Evolutionary conservation across 1,139 yeast species (phyloP).

Genomic region (Sugiyamaella sp.): DNA sequence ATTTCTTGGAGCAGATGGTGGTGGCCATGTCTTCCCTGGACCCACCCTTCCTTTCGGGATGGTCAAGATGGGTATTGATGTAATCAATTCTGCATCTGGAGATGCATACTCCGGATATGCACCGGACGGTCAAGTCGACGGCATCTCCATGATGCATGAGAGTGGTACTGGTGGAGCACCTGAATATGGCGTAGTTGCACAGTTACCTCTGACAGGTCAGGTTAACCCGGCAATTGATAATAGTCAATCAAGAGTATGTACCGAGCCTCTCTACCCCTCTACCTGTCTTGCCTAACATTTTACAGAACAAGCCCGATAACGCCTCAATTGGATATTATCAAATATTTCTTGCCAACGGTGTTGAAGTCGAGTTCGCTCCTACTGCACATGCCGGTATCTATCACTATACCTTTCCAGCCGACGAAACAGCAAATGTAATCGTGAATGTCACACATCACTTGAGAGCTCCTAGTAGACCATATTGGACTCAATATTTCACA

Average conservation of each 20-base stretch:
- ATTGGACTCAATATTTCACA: constrained; percentile 21
- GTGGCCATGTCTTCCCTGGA: constrained; percentile 49
- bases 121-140: constrained; percentile 41
- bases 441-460: constrained; percentile 20
- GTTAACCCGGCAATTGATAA: constrained; percentile 19
- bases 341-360: constrained; percentile 15
- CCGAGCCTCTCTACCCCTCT: neutral
- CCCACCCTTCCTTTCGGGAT: constrained; percentile 47
- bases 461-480: constrained; percentile 23
- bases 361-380: constrained; percentile 22
- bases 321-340: constrained; percentile 21
- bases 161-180: constrained; percentile 49
- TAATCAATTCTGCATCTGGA: constrained; percentile 33
- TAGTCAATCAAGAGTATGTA: constrained; percentile 17
- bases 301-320: constrained; percentile 16
- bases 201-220: constrained; percentile 19
- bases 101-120: constrained; percentile 47
- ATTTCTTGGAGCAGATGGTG: constrained; percentile 42
- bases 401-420: constrained; percentile 18
- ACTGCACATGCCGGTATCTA: constrained; percentile 21
- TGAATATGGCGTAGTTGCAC: constrained; percentile 23
- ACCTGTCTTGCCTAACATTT: constrained; percentile 2
- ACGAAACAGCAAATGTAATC: constrained; percentile 17
- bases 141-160: constrained; percentile 49
- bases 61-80: constrained; percentile 48